Conservation (phyloP, 139 green algal species). For the Chlamydomonas schloesseri region DNA sequence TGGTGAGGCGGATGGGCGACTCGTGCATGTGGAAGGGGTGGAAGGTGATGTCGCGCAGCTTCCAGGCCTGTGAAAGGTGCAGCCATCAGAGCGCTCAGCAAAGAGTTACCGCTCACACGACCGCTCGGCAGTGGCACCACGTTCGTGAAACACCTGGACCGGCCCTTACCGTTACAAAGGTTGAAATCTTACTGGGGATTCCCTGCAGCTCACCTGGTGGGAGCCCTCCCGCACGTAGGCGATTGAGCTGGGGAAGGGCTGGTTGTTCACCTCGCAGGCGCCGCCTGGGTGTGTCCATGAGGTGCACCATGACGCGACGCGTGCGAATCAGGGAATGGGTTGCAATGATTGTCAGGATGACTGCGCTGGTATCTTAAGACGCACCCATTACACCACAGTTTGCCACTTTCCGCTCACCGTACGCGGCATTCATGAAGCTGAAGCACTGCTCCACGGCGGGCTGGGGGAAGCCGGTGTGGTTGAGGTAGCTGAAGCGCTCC, state of each 20-base stretch:
- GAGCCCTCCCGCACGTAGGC: slow-evolving; percentile 4
- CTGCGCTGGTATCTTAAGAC: too few relatives aligned
- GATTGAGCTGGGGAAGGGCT: background rate
- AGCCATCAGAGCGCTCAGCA: too few relatives aligned
- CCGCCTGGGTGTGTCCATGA: background rate
- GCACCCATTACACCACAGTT: too few relatives aligned
- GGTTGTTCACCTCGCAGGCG: slow-evolving; percentile 9
- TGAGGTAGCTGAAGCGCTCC: background rate
- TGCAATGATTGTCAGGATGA: too few relatives aligned
- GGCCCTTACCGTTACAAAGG: too few relatives aligned
- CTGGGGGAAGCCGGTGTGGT: slow-evolving; percentile 12
- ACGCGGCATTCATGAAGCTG: slow-evolving; percentile 24
- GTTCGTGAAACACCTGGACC: too few relatives aligned
- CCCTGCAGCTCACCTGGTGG: slow-evolving; percentile 4
- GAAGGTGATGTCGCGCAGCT: slow-evolving; percentile 22
- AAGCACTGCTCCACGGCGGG: slow-evolving; percentile 7
- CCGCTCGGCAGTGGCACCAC: too few relatives aligned
- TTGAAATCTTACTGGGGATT: too few relatives aligned
- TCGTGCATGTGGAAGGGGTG: slow-evolving; percentile 38
- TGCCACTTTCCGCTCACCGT: too few relatives aligned
- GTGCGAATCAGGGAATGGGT: too few relatives aligned
- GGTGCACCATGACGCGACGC: too few relatives aligned
- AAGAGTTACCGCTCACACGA: too few relatives aligned
- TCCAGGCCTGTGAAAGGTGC: slow-evolving; percentile 2
- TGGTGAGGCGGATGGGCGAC: slow-evolving; percentile 2